Evolutionary conservation across 228 moss, liverwort and hornwort species (phyloP).

Genomic region (Sphagnum magellanicum): DNA sequence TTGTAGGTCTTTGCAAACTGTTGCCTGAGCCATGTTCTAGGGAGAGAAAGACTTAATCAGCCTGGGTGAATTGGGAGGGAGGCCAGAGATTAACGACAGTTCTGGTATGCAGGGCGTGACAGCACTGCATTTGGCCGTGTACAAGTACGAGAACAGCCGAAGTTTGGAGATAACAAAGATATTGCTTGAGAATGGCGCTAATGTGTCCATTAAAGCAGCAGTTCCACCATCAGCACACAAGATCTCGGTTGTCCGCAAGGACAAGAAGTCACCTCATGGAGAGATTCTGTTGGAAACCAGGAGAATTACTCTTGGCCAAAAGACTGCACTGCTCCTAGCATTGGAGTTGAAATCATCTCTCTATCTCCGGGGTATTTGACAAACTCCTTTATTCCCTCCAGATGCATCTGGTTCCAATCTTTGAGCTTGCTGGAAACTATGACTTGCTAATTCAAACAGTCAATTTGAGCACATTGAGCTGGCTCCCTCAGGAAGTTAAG

Average conservation of each 20-base stretch:
- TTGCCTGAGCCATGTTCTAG: too few species aligned
- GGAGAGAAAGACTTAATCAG: too few species aligned
- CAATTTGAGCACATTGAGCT: not conserved
- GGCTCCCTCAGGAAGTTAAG: not conserved
- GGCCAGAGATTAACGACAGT: too few species aligned
- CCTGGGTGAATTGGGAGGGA: too few species aligned
- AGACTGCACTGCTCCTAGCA: conserved; percentile 78
- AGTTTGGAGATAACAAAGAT: conserved; percentile 38
- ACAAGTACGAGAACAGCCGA: conserved; percentile 78
- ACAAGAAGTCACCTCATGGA: conserved; percentile 9
- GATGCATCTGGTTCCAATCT: not conserved
- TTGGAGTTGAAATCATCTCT: conserved; percentile 91
- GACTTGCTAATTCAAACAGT: too few species aligned
- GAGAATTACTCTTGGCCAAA: conserved; percentile 69
- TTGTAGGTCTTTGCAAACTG: too few species aligned
- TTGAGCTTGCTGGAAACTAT: not conserved
- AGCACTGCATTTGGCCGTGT: conserved; percentile 81
- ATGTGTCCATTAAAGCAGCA: conserved; percentile 63
- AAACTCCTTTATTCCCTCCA: not conserved
- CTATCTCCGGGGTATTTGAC: conserved; percentile 56
- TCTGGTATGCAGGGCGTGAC: conserved; percentile 70
- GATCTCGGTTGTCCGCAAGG: conserved; percentile 71
- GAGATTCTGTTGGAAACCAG: conserved; percentile 48
- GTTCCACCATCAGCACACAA: conserved; percentile 81
- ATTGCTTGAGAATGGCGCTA: conserved; percentile 61